Evolutionary conservation across 164 flowering plant species (phyloP), one percentile per base, ranked within the genome.

Genomic region (Tetracentron sinense): DNA sequence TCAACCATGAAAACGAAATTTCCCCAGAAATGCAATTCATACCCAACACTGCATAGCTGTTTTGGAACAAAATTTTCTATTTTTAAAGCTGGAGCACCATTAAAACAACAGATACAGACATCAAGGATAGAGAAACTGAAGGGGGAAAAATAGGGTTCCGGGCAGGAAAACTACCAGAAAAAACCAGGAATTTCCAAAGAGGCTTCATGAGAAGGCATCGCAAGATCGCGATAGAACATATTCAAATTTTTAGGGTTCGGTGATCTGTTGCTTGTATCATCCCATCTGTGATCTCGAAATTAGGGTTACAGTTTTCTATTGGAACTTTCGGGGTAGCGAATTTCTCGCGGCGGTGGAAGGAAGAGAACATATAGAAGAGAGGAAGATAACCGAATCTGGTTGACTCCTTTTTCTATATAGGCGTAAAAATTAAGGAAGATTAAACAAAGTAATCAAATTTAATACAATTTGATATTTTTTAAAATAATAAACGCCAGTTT

Each of bases 181-280:
- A 62, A 54, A 51, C 19, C 30, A 52, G 60, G 28, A 31, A 10
- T 22, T 44, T 65, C 72, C 71, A 72, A 30, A 77, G 81, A 70
- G 78, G 79, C 72, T 64, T 67, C 80, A 72, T 75, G 67, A 55
- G 54, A 16, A 28, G 51, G 28, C 66, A 66, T 62, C 52, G 21
- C 23, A 10, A 23, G 52, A 48, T 8, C 44, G 44, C 17, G 7
- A 53, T 1, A 38, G 5, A 21, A 17, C 16, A 23, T 16, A 56
- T 14, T 48, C 8, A 10, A 27, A 52, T 0, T 25, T n/a, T 25
- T 15, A 31, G 22, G 26, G 4, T 15, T 19, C 10, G 61, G 42
- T 38, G 53, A 69, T 66, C 72, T 58, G 64, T 54, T 48, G 31
- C 44, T 51, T 54, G 46, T 62, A 56, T 54, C 74, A 57, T 67